Conservation (phyloP, 192 early-diverging fungal genomes). For the Backusella psychrophila region DNA sequence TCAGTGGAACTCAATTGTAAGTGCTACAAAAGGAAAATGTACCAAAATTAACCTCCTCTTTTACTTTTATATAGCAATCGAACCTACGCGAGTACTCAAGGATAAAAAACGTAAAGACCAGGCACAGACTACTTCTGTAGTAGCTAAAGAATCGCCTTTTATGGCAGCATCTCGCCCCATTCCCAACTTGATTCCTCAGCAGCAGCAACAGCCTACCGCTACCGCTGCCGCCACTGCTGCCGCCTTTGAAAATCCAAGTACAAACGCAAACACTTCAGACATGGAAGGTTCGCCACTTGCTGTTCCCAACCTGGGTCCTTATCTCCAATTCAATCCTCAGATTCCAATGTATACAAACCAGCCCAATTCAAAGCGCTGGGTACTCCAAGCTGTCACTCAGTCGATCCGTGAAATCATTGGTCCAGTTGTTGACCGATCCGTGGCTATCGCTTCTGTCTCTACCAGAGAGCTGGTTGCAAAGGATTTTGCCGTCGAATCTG, state of each 20-base stretch:
- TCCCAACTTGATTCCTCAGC: neutral
- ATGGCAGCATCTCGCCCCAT: neutral
- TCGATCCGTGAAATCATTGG: conserved; percentile 58
- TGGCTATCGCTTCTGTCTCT: conserved; percentile 89
- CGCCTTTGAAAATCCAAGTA: too few relatives aligned
- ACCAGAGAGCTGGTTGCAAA: conserved; percentile 92
- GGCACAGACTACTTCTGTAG: neutral
- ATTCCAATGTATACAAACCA: conserved; percentile 78
- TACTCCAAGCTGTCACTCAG: conserved; percentile 51
- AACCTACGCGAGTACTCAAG: neutral
- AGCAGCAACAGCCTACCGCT: too few relatives aligned
- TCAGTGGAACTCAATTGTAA: conserved; percentile 72
- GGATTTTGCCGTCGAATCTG: conserved; percentile 94
- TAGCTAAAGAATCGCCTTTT: neutral
- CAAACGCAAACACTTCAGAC: neutral
- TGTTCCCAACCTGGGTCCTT: conserved; percentile 61
- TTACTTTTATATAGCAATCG: neutral
- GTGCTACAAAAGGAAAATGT: neutral
- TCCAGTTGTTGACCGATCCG: conserved; percentile 90
- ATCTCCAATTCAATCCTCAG: conserved; percentile 80
- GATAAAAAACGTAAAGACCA: neutral
- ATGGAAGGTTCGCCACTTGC: conserved; percentile 13
- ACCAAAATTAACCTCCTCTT: too few relatives aligned
- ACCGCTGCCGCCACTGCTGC: neutral
- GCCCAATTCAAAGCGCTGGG: conserved; percentile 85